Evolutionary conservation across 495 filamentous ascomycete genomes (phyloP).

Genomic region (Trichocladium uniseriatum): DNA sequence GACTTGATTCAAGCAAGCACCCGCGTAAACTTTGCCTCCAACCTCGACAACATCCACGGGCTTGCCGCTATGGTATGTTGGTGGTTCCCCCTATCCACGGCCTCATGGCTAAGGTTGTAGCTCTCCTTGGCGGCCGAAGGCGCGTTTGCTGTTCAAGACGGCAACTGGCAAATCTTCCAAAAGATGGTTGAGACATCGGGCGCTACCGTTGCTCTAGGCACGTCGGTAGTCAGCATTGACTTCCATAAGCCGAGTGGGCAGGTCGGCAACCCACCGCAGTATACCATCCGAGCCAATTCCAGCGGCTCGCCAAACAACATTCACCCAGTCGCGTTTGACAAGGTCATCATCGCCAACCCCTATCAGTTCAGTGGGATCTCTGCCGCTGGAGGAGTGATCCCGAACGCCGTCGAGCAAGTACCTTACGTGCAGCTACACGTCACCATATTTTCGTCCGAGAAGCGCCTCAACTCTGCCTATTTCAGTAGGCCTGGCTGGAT

Average conservation of each 20-base stretch:
- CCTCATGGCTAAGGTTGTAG: constrained; percentile 14
- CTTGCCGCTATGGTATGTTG: constrained; percentile 79
- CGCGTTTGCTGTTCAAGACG: constrained; percentile 67
- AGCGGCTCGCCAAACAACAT: constrained; percentile 13
- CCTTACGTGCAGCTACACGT: constrained; percentile 80
- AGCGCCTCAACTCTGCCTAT: constrained; percentile 51
- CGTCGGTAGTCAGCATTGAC: constrained; percentile 52
- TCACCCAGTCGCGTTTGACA: constrained; percentile 53
- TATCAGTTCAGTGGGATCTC: constrained; percentile 60
- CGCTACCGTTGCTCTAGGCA: constrained; percentile 57
- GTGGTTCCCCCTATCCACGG: not conserved
- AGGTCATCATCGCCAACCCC: constrained; percentile 71
- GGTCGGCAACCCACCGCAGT: constrained; percentile 24
- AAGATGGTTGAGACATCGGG: constrained; percentile 60
- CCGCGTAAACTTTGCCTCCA: constrained; percentile 91
- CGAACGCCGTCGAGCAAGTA: constrained; percentile 54
- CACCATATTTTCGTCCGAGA: constrained; percentile 75
- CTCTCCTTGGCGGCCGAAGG: constrained; percentile 73
- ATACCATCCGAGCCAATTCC: constrained; percentile 41
- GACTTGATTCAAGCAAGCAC: constrained; percentile 91
- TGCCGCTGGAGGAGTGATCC: constrained; percentile 31
- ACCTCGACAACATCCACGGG: constrained; percentile 75
- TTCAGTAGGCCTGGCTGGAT: constrained; percentile 42
- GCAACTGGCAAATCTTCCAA: constrained; percentile 93
- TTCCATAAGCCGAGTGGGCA: constrained; percentile 11